Evolutionary conservation across 495 filamentous ascomycete genomes (phyloP).

Genomic region (Lentithecium fluviatile): DNA sequence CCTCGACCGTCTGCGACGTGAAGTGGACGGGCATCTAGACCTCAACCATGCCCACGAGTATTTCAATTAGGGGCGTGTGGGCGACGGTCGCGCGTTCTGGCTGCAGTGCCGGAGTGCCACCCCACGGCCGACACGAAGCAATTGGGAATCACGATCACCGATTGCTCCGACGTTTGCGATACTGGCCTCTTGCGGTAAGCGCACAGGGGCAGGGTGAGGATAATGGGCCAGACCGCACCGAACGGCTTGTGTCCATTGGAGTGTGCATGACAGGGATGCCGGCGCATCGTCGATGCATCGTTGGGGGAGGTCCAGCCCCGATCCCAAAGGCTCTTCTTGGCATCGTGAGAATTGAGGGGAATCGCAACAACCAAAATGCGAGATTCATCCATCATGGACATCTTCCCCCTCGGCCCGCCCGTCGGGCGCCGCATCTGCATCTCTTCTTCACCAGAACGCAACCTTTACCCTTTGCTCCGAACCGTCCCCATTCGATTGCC

Average conservation of each 20-base stretch:
- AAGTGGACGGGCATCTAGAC: too few relatives aligned
- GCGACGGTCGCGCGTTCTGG: too few relatives aligned
- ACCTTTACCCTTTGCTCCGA: neutral
- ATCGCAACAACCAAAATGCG: neutral
- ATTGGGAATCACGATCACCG: neutral
- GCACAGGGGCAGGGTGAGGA: too few relatives aligned
- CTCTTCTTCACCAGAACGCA: neutral
- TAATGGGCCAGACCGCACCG: neutral
- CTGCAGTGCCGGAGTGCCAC: neutral
- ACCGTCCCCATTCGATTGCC: neutral
- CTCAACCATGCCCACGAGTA: too few relatives aligned
- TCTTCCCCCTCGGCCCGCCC: neutral
- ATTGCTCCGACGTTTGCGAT: too few relatives aligned
- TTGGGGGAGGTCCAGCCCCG: neutral
- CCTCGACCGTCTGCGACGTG: too few relatives aligned
- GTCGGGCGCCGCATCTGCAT: neutral
- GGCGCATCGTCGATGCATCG: conserved; percentile 16
- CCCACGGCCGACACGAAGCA: neutral
- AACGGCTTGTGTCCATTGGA: neutral
- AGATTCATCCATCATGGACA: neutral
- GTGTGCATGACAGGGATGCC: neutral
- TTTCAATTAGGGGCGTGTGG: too few relatives aligned
- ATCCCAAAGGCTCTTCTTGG: neutral
- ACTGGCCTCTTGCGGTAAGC: too few relatives aligned
- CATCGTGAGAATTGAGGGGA: neutral